These are phyloP conservation scores for Coprinopsis sp. DNA, from an alignment of 768 basidiomycete genomes.

Conservation along the genomic window DNA sequence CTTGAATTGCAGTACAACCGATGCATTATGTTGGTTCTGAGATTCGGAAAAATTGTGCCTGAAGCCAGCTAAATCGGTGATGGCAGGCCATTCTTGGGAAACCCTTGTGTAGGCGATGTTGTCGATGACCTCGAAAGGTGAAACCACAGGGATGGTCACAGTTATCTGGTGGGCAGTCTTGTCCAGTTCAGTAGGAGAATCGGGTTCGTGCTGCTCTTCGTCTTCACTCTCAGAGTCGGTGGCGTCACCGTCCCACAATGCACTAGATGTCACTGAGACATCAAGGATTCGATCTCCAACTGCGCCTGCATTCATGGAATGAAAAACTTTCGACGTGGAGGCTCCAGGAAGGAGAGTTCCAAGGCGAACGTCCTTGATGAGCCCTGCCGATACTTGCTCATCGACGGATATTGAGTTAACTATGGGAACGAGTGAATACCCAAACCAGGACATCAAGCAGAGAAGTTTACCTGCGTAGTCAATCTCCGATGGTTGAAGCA, in stretches of 20 bases:
- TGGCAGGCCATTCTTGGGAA: conserved; percentile 35
- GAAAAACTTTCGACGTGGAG: conserved; percentile 55
- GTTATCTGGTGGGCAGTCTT: conserved; percentile 64
- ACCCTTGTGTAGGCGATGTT: conserved; percentile 50
- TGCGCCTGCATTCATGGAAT: conserved; percentile 56
- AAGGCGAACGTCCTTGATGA: conserved; percentile 71
- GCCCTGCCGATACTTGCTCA: conserved; percentile 57
- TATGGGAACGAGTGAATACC: conserved; percentile 20
- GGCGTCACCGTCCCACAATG: conserved; percentile 19
- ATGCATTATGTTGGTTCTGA: conserved; percentile 48
- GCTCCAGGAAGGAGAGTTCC: conserved; percentile 60
- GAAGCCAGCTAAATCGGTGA: conserved; percentile 51
- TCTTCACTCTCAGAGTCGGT: conserved; percentile 14
- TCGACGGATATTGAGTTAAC: conserved; percentile 61
- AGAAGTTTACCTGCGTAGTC: conserved; percentile 59
- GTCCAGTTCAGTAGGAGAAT: conserved; percentile 21
- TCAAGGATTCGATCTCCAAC: conserved; percentile 74
- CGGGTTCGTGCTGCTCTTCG: conserved; percentile 21
- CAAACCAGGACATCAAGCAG: background rate
- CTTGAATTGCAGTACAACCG: conserved; percentile 46
- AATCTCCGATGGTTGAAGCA: conserved; percentile 76
- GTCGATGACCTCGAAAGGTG: conserved; percentile 53
- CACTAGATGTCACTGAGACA: conserved; percentile 67
- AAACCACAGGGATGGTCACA: conserved; percentile 60
- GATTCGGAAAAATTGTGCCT: conserved; percentile 52